Percentiles rank a stretch among this genome's conserved stretches.
Conservation (phyloP, 306 rosid species). For the Fagus sylvatica region DNA sequence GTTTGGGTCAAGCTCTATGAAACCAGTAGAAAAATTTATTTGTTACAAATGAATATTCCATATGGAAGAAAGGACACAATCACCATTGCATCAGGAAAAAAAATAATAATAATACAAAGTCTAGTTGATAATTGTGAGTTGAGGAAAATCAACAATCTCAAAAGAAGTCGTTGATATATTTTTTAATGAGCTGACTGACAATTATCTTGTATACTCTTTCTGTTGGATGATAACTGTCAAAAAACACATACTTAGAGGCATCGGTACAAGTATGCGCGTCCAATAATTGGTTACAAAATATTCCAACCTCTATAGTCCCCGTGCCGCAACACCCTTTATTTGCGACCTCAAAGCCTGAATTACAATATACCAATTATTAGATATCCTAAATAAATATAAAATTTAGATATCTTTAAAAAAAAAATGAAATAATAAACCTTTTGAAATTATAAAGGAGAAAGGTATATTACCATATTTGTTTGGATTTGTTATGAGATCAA, state of each 20-base stretch:
- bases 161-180: conserved; percentile 27
- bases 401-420: not conserved
- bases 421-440: no score
- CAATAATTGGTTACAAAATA: conserved; percentile 42
- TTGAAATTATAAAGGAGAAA: not conserved
- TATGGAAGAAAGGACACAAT: no score
- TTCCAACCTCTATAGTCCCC: conserved; percentile 50
- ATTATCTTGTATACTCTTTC: conserved; percentile 41
- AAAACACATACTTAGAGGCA: conserved; percentile 52
- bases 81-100: no score
- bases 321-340: conserved; percentile 67
- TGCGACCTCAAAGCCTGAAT: conserved; percentile 49
- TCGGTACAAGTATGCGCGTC: conserved; percentile 36
- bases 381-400: not conserved
- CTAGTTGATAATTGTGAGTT: not conserved
- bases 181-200: conserved; percentile 31
- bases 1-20: no score
- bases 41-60: no score
- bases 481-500: conserved; percentile 50
- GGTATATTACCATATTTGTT: conserved; percentile 38
- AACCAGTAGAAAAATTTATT: no score
- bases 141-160: not conserved
- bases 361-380: not conserved
- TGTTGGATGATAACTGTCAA: conserved; percentile 76
- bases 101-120: no score